These are phyloP conservation scores for Vaccinium myrtillus DNA, from an alignment of 148 eudicot genomes.

Conservation along the genomic window DNA sequence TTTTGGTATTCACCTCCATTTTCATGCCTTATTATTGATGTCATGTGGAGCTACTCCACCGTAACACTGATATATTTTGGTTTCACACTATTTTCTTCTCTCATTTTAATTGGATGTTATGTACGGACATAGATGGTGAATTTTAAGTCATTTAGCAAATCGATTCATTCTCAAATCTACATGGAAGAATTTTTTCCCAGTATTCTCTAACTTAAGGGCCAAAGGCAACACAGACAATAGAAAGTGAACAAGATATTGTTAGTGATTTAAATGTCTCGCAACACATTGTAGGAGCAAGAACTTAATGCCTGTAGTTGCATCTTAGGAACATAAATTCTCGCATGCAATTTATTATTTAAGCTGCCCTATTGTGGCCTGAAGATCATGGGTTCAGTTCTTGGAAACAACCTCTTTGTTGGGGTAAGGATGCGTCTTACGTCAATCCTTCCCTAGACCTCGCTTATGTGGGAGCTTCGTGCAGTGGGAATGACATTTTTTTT, in stretches of 20 bases:
- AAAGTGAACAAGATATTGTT: no score
- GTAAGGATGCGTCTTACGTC: no score
- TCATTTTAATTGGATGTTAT: neutral
- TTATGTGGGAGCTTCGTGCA: no score
- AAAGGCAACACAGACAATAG: no score
- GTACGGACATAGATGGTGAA: neutral
- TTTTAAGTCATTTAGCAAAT: neutral
- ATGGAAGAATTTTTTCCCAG: neutral
- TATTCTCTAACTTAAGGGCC: neutral
- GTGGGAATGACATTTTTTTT: no score
- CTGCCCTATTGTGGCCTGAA: no score
- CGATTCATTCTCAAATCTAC: neutral
- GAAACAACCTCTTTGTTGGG: no score
- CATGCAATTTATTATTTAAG: no score
- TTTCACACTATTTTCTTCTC: neutral
- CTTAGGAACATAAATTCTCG: no score
- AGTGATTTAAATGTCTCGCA: neutral
- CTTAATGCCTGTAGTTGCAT: no score
- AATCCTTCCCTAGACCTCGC: no score
- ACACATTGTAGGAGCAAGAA: neutral
- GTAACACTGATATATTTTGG: neutral
- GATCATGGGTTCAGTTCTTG: no score
- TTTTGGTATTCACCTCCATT: neutral
- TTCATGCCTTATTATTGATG: neutral
- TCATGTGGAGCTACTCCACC: neutral